A percentile compares a stretch with the other conserved stretches of the same genome.
Conservation (phyloP, 768 basidiomycete genomes). For the Mycena amicta region DNA sequence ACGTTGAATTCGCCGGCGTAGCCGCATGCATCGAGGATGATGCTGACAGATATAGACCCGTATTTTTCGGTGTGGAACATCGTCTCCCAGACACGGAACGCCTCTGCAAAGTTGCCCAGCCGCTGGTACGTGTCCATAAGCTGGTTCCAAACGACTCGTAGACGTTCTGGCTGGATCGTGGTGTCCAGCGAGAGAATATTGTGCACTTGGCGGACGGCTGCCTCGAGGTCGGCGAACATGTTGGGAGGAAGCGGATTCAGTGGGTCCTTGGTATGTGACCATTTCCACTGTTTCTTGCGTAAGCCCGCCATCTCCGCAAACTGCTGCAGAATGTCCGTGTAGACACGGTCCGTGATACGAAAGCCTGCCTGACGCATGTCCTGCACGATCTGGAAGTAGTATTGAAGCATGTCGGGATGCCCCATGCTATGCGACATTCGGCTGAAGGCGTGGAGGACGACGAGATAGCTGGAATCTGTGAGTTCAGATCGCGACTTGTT, state of each 20-base stretch:
- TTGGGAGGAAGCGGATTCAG: neutral
- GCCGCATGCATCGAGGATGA: slow-evolving; percentile 86
- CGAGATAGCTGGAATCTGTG: slow-evolving; percentile 60
- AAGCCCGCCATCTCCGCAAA: slow-evolving; percentile 46
- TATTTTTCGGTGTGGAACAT: slow-evolving; percentile 61
- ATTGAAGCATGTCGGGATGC: slow-evolving; percentile 23
- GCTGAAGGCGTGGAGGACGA: slow-evolving; percentile 67
- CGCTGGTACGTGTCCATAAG: slow-evolving; percentile 89
- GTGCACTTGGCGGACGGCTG: slow-evolving; percentile 14
- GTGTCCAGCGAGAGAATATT: slow-evolving; percentile 61
- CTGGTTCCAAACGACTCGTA: slow-evolving; percentile 80
- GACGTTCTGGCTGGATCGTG: slow-evolving; percentile 42
- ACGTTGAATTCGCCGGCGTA: slow-evolving; percentile 52
- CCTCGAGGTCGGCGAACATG: slow-evolving; percentile 10
- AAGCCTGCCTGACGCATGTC: slow-evolving; percentile 78
- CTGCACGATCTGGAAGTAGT: slow-evolving; percentile 75
- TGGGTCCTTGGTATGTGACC: neutral
- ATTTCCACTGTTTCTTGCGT: slow-evolving; percentile 7
- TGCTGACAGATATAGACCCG: slow-evolving; percentile 69
- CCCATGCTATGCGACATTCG: slow-evolving; percentile 49
- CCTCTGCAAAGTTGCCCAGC: slow-evolving; percentile 69
- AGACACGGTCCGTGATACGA: slow-evolving; percentile 57
- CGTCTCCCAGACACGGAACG: slow-evolving; percentile 80
- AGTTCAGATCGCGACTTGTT: slow-evolving; percentile 43
- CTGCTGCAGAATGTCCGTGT: slow-evolving; percentile 66